Conservation (phyloP, 805 yeast genomes). For the Hanseniaspora nectarophila region DNA sequence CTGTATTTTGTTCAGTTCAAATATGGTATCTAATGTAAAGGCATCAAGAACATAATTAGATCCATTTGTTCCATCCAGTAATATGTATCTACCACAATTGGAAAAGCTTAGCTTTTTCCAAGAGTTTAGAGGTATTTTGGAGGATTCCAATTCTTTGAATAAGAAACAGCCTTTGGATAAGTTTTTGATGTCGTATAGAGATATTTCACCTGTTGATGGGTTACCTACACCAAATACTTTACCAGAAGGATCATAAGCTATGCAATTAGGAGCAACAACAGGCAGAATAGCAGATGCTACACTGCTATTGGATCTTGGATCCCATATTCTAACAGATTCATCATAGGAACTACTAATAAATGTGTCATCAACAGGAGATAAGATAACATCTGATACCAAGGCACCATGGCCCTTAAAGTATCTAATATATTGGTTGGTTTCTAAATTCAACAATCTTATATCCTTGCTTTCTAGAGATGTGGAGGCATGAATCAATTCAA, state of each 20-base stretch:
- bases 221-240: slow-evolving; percentile 62
- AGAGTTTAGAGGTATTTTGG: slow-evolving; percentile 22
- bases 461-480: slow-evolving; percentile 60
- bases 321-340: slow-evolving; percentile 79
- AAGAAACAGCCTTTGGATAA: slow-evolving; percentile 49
- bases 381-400: slow-evolving; percentile 58
- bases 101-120: slow-evolving; percentile 70
- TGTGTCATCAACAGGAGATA: slow-evolving; percentile 56
- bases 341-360: slow-evolving; percentile 63
- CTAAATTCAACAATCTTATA: slow-evolving; percentile 62
- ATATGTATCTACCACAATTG: slow-evolving; percentile 55
- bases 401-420: slow-evolving; percentile 82
- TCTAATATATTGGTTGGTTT: slow-evolving; percentile 66
- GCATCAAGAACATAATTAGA: slow-evolving; percentile 59
- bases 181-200: slow-evolving; percentile 50
- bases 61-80: slow-evolving; percentile 46
- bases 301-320: slow-evolving; percentile 52
- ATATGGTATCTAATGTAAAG: slow-evolving; percentile 43
- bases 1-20: slow-evolving; percentile 38
- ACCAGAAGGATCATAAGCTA: slow-evolving; percentile 78
- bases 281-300: slow-evolving; percentile 43
- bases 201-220: slow-evolving; percentile 33
- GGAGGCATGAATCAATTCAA: slow-evolving; percentile 69
- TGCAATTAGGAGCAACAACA: slow-evolving; percentile 41
- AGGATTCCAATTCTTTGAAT: slow-evolving; percentile 31